Evolutionary conservation across 495 filamentous ascomycete genomes (phyloP).

Genomic region (Cairneyella variabilis): DNA sequence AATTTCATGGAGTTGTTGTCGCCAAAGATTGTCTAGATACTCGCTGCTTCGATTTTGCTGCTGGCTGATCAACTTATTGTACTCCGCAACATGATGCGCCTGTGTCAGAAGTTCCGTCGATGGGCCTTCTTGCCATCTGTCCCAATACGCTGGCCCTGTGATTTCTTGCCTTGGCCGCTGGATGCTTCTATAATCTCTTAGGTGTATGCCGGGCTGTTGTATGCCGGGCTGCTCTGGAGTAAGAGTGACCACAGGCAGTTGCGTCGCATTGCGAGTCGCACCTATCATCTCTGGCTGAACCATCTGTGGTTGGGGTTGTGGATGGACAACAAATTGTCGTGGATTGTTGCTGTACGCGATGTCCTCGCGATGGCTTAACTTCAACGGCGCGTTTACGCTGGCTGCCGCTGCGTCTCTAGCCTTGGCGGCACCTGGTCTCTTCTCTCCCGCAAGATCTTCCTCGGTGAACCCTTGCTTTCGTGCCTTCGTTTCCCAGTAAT

Average conservation of each 20-base stretch:
- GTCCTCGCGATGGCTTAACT: slow-evolving; percentile 62
- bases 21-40: slow-evolving; percentile 73
- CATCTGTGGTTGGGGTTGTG: slow-evolving; percentile 62
- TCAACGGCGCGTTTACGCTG: slow-evolving; percentile 35
- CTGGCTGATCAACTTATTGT: slow-evolving; percentile 74
- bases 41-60: slow-evolving; percentile 71
- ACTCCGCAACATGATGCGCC: slow-evolving; percentile 83
- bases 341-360: slow-evolving; percentile 80
- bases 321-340: slow-evolving; percentile 49
- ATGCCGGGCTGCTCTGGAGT: slow-evolving; percentile 65
- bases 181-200: slow-evolving; percentile 77
- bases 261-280: slow-evolving; percentile 57
- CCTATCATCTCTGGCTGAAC: slow-evolving; percentile 68
- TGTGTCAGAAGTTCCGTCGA: slow-evolving; percentile 82
- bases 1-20: slow-evolving; percentile 69
- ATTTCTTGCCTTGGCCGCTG: slow-evolving; percentile 87
- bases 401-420: slow-evolving; percentile 67
- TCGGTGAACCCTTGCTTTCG: slow-evolving; percentile 99
- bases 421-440: slow-evolving; percentile 88
- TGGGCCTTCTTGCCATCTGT: slow-evolving; percentile 75
- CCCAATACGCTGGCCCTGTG: slow-evolving; percentile 83
- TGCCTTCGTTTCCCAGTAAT: slow-evolving; percentile 98
- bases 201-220: slow-evolving; percentile 73
- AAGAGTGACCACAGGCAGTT: slow-evolving; percentile 82
- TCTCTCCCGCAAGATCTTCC: slow-evolving; percentile 93